phyloP scores from a whole-genome alignment of 177 flowering plant genomes.

The Vitis hybrid region DNA sequence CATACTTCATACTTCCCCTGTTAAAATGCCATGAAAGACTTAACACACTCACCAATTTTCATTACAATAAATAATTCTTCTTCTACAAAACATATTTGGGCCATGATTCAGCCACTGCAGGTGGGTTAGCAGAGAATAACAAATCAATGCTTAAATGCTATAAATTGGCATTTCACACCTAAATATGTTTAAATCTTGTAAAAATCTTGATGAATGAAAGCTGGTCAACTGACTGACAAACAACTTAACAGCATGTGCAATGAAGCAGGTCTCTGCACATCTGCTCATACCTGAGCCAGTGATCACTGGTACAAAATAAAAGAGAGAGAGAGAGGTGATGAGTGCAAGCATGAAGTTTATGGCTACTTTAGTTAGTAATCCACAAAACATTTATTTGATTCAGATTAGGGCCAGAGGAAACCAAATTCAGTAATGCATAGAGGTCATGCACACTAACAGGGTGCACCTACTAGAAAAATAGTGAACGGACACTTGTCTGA shows the following conservation, averaged over 20 bases:
- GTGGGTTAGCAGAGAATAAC: too few species aligned
- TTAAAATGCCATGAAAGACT: too few species aligned
- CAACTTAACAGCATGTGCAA: slow-evolving; percentile 55
- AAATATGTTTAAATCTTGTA: slow-evolving; percentile 2
- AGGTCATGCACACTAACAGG: too few species aligned
- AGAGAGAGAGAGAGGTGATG: not conserved
- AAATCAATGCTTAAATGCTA: too few species aligned
- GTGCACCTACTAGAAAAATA: too few species aligned
- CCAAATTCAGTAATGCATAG: not conserved
- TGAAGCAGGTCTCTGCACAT: slow-evolving; percentile 44
- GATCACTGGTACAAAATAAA: slow-evolving; percentile 41
- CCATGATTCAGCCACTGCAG: too few species aligned
- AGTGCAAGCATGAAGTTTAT: not conserved
- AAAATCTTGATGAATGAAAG: slow-evolving; percentile 1
- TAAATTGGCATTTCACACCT: not conserved
- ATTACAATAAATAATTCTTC: too few species aligned
- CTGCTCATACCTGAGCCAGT: slow-evolving; percentile 36
- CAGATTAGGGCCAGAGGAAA: not conserved
- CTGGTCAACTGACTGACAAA: slow-evolving; percentile 16
- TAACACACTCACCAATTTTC: too few species aligned
- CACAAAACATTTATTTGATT: too few species aligned
- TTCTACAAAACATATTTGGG: too few species aligned
- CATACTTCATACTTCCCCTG: too few species aligned
- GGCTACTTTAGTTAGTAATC: not conserved
- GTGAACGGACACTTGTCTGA: too few species aligned